Evolutionary conservation across 2,329 filamentous ascomycete genomes (phyloP).

Genomic region (Aspergillus floridensis): DNA sequence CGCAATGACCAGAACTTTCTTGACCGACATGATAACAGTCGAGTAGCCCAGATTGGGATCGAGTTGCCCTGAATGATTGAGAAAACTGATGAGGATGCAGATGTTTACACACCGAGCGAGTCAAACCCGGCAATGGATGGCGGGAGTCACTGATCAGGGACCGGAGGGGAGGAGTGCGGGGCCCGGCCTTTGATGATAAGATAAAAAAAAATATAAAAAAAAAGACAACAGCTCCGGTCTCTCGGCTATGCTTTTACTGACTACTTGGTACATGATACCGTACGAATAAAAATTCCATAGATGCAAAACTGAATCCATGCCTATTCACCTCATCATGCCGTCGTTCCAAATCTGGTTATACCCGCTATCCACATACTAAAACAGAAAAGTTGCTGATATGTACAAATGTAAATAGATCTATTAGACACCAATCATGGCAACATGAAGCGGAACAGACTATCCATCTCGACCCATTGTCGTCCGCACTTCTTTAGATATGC

Average conservation of each 20-base stretch:
- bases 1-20: slow-evolving; percentile 74
- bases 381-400: slow-evolving; percentile 16
- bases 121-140: not conserved
- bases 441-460: slow-evolving; percentile 68
- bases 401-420: slow-evolving; percentile 27
- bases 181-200: slow-evolving; percentile 1
- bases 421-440: slow-evolving; percentile 42
- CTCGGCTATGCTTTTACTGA: no score
- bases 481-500: slow-evolving; percentile 86
- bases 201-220: slow-evolving; percentile 6
- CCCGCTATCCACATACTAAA: slow-evolving; percentile 11
- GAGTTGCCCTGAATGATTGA: not conserved
- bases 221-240: no score
- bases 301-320: slow-evolving; percentile 8
- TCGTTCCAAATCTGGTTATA: slow-evolving; percentile 12
- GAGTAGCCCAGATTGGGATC: not conserved
- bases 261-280: not conserved
- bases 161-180: slow-evolving; percentile 17
- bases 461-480: slow-evolving; percentile 91
- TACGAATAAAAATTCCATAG: not conserved
- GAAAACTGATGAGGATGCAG: not conserved
- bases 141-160: not conserved
- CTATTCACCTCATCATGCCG: slow-evolving; percentile 11
- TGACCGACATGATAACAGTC: slow-evolving; percentile 33
- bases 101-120: not conserved